Percentiles rank a stretch among this genome's conserved stretches.
Conservation (phyloP, 2,329 filamentous ascomycete genomes). For the Emericellopsis atlantica region DNA sequence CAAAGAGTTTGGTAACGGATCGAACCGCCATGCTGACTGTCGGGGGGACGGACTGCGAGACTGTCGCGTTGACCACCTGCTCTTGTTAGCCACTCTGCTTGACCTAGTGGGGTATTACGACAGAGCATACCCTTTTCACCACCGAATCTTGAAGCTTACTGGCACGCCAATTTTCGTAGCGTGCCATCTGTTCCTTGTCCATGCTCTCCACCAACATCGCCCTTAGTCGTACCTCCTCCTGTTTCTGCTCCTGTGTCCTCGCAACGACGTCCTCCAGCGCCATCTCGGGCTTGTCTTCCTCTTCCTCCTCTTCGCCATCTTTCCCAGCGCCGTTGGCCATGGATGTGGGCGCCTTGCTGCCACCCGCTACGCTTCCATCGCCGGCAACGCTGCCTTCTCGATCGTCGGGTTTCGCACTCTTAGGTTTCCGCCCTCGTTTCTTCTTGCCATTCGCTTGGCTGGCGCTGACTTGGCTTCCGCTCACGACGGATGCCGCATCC, state of each 20-base stretch:
- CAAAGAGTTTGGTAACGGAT: slow-evolving; percentile 64
- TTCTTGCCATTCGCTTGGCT: slow-evolving; percentile 33
- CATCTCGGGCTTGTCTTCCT: slow-evolving; percentile 43
- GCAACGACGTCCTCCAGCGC: slow-evolving; percentile 45
- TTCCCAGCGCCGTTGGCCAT: slow-evolving; percentile 33
- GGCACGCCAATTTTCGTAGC: slow-evolving; percentile 60
- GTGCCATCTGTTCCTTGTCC: slow-evolving; percentile 51
- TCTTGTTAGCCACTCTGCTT: neutral
- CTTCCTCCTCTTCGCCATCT: slow-evolving; percentile 42
- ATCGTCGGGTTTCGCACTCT: slow-evolving; percentile 27
- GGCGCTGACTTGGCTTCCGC: slow-evolving; percentile 44
- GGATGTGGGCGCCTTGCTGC: slow-evolving; percentile 23
- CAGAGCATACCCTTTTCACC: slow-evolving; percentile 47
- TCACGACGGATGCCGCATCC: slow-evolving; percentile 46
- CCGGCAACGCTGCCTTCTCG: neutral
- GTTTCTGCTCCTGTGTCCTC: slow-evolving; percentile 54
- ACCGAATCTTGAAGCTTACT: slow-evolving; percentile 56
- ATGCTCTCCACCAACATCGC: slow-evolving; percentile 54
- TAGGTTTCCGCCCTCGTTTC: slow-evolving; percentile 50
- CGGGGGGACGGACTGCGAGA: slow-evolving; percentile 64
- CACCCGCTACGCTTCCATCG: slow-evolving; percentile 28
- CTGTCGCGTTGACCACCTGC: slow-evolving; percentile 65
- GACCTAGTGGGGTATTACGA: no score
- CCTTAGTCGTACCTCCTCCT: slow-evolving; percentile 43
- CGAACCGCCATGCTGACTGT: slow-evolving; percentile 66